Base-by-base conservation (phyloP, 352 stramenopile genomes). In the Globisporangium lucens region DNA sequence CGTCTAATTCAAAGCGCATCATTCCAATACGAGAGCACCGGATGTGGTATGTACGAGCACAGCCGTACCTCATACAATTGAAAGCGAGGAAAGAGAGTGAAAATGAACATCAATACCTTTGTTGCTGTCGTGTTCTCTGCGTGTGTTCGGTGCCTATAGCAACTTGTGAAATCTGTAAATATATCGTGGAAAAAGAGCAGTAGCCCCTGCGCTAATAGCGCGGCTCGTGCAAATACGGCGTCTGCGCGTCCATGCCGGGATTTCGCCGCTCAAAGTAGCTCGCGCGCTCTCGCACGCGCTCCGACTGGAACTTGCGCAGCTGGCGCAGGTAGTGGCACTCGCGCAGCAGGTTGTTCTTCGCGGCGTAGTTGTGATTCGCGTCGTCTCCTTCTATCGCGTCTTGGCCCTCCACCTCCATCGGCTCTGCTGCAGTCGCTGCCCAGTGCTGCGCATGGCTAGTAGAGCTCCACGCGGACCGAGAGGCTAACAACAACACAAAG, bases 281-380 rank as follows among this genome's bases (percentile, higher is more conserved):
- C 46, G 79, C 71, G 15, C 79, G 80, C 2, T 71, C 73, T 8
- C 30, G 71, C 68, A 74, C 47, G n/a, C 76, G 75, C 68, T 90
- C 82, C 2, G 82, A 78, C 67, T 93, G 85, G 66, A 90, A 93
- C 63, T 80, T 83, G 53, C 86, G 82, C 62, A 91, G 64, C 63
- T 94, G 86, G 8, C 86, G 86, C 63, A 92, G 57, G 64, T 86
- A 92, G 63, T 94, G 86, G 49, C 88, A 85, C 68, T 94, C 80
- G 38, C 81, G 71, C 46, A 94, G 74, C 71, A 90, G 75, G 4
- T 76, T 64, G 65, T 94, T 94, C 38, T 78, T 79, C 33, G 77
- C 66, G 0, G 72, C 63, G 71, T 92, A 94, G 35, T 69, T 68
- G 27, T 74, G 57, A 67, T 72, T 55, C 29, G 62, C 3, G 46